Evolutionary conservation across 2,329 filamentous ascomycete species (phyloP), one percentile per base, ranked within the genome.

Genomic region (Arthrobotrys megalospora): DNA sequence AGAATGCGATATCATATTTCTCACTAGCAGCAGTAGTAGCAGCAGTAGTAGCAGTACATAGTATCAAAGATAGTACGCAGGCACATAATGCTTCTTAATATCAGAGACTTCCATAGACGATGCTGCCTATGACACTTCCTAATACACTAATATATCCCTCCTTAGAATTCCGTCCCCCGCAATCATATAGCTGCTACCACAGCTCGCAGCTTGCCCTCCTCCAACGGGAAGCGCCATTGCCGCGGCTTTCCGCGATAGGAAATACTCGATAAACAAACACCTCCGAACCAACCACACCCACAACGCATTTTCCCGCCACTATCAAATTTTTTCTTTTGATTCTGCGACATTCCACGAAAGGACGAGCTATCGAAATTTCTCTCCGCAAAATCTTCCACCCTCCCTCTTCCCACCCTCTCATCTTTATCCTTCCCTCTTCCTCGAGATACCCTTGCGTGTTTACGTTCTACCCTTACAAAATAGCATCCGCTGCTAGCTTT

Each of bases 371-470:
- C 78, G 80, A 81, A 80, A 79, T 79, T 80, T 81, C 82, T 82
- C 81, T 82, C 81, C 79, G 75, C 81, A 73, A 82, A 80, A 80
- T 83, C 83, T 81, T 85, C 84, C 83, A 83, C 82, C 80, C 79
- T 75, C 79, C 67, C 68, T 67, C 81, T 76, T 77, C 65, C 80
- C 79, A 80, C 73, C 73, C 41, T 80, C 80, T 62, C 80, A 80
- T 81, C 81, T 80, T 81, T 69, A 80, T 76, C 77, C 81, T 80
- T 78, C 80, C 81, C 81, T 80, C 80, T 68, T 80, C 62, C 76
- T 34, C 68, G 14, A 41, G 38, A 68, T 63, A 79, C 67, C 53
- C 45, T 76, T 62, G 58, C 63, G 47, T 68, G 64, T 67, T 52
- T 62, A 73, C 43, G 12, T 62, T 43, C 19, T 48, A 58, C 19